phyloP scores from a whole-genome alignment of 345 rosid genomes.

The Eucalyptus tenuipes region DNA sequence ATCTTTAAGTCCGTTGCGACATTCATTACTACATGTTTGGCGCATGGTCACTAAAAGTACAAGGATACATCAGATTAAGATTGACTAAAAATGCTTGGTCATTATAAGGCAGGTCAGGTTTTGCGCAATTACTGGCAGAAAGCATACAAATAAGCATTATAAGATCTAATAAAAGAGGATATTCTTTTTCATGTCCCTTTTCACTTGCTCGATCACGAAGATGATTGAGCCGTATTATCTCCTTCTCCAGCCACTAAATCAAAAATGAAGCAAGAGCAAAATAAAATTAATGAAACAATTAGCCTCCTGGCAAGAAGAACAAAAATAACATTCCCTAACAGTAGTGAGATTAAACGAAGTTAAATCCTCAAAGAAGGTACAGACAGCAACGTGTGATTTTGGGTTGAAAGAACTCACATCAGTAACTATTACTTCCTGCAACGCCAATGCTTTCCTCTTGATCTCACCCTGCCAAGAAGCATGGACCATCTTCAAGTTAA shows the following conservation, averaged over 20 bases:
- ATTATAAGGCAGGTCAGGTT: not conserved
- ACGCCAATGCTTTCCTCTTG: constrained; percentile 46
- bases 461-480: constrained; percentile 58
- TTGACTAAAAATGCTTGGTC: not conserved
- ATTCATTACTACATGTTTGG: not conserved
- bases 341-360: not conserved
- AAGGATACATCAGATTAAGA: not conserved
- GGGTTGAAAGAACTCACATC: constrained; percentile 40
- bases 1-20: not conserved
- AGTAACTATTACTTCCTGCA: constrained; percentile 51
- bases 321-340: not conserved
- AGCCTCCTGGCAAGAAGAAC: not conserved
- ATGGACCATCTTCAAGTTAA: not conserved
- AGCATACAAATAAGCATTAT: not conserved
- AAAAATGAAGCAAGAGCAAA: not conserved
- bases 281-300: not conserved
- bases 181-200: constrained; percentile 65
- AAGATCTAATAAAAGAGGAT: constrained; percentile 45
- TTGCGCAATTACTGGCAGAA: not conserved
- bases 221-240: constrained; percentile 48
- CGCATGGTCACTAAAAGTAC: not conserved
- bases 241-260: constrained; percentile 56
- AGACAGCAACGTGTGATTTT: not conserved
- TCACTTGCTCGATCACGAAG: constrained; percentile 89
- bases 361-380: not conserved